These are phyloP conservation scores for Amanita inopinata DNA, from an alignment of 768 basidiomycete species.

Conservation along the genomic window DNA sequence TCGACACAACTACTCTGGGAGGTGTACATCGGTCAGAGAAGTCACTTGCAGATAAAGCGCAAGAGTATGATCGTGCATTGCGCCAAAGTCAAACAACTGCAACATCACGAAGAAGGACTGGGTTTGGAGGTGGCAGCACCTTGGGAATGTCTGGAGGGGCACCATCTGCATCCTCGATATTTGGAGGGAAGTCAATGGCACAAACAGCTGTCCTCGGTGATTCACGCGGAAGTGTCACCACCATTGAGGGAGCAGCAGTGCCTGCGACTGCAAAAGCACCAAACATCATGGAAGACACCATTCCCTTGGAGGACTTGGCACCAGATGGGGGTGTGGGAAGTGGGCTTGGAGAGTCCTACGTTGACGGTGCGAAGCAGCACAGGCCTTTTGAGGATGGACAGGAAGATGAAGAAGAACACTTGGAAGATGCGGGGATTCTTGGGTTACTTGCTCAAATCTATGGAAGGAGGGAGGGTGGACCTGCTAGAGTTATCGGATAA, in stretches of 20 bases:
- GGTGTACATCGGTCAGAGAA: conserved; percentile 26
- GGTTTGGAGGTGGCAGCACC: conserved; percentile 29
- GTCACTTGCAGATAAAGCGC: conserved; percentile 41
- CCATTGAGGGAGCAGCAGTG: conserved; percentile 2
- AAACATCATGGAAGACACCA: conserved; percentile 10
- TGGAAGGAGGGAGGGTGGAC: conserved; percentile 41
- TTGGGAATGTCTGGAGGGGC: conserved; percentile 39
- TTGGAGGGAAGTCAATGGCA: conserved; percentile 43
- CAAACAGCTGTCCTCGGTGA: conserved; percentile 70
- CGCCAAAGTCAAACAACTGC: conserved; percentile 57
- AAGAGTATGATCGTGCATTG: conserved; percentile 69
- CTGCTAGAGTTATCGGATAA: conserved; percentile 31
- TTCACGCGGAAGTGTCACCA: conserved; percentile 55
- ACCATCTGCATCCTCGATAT: conserved; percentile 34
- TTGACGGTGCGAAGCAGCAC: conserved; percentile 49
- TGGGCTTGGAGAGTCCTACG: conserved; percentile 64
- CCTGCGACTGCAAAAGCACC: background rate
- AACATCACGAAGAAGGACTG: conserved; percentile 33
- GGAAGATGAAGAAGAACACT: conserved; percentile 51
- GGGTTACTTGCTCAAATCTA: conserved; percentile 86
- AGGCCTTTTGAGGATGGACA: conserved; percentile 38
- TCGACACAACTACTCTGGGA: conserved; percentile 15
- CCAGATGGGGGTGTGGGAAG: conserved; percentile 50
- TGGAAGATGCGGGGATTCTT: conserved; percentile 78
- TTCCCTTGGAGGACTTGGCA: conserved; percentile 37